phyloP scores from a whole-genome alignment of 805 yeast genomes.

The Soucietia sequanensis region DNA sequence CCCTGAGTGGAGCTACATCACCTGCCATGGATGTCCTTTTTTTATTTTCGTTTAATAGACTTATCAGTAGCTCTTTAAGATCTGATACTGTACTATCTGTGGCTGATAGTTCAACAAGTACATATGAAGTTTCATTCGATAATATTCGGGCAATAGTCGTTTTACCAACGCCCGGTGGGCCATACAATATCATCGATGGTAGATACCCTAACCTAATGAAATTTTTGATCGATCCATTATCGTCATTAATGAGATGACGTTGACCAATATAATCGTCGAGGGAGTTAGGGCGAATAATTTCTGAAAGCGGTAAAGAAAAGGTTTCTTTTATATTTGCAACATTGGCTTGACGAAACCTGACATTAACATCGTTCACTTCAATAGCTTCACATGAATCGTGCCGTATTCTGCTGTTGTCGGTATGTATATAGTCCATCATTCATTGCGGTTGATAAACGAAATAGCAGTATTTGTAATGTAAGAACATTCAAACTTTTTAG shows the following conservation, averaged over 20 bases:
- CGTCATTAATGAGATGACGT: conserved; percentile 61
- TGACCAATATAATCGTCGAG: conserved; percentile 83
- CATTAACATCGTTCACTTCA: too few species aligned
- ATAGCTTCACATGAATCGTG: too few species aligned
- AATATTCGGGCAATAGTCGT: conserved; percentile 76
- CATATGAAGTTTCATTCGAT: conserved; percentile 51
- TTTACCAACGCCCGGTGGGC: conserved; percentile 96
- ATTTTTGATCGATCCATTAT: conserved; percentile 61
- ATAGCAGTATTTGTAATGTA: too few species aligned
- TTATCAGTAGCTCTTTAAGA: conserved; percentile 57
- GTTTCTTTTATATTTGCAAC: too few species aligned
- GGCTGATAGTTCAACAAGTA: conserved; percentile 82
- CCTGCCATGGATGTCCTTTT: conserved; percentile 43
- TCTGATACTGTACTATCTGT: conserved; percentile 70
- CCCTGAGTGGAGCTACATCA: conserved; percentile 11
- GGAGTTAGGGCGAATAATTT: conserved; percentile 72
- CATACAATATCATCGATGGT: conserved; percentile 90
- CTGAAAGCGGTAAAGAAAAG: conserved; percentile 67
- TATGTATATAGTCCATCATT: too few species aligned
- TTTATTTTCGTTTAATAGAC: conserved; percentile 42
- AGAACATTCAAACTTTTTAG: too few species aligned
- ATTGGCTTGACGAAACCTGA: too few species aligned
- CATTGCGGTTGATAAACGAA: too few species aligned
- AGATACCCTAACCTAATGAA: conserved; percentile 62
- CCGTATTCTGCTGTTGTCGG: too few species aligned